Evolutionary conservation across 2,329 filamentous ascomycete species (phyloP).

Genomic region (Microsporum canis): DNA sequence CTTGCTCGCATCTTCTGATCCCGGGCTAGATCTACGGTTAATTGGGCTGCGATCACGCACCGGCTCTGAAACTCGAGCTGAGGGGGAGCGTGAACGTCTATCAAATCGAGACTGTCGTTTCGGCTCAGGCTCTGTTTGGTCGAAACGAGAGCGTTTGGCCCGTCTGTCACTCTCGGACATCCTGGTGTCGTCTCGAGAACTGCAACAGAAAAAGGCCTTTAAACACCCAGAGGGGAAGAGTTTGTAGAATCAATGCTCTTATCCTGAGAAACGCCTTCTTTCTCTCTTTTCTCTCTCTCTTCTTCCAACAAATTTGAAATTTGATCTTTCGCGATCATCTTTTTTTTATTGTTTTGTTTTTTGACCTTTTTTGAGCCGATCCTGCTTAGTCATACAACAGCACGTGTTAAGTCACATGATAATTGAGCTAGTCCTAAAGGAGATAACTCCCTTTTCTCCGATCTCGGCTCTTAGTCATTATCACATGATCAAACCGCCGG

Average conservation of each 20-base stretch:
- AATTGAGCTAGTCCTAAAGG: background rate
- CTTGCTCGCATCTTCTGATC: slow-evolving; percentile 35
- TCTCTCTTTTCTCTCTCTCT: background rate
- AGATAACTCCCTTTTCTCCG: background rate
- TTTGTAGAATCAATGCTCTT: background rate
- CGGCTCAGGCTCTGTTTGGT: slow-evolving; percentile 76
- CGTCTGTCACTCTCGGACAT: slow-evolving; percentile 73
- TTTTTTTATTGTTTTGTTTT: background rate
- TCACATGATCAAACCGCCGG: background rate
- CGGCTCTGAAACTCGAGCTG: slow-evolving; percentile 53
- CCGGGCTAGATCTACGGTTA: slow-evolving; percentile 41
- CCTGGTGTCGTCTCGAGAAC: slow-evolving; percentile 1
- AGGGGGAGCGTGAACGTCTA: slow-evolving; percentile 77
- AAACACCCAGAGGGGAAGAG: background rate
- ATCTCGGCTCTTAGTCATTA: slow-evolving; percentile 1
- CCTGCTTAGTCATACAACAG: background rate
- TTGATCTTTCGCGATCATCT: background rate
- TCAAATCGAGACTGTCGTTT: slow-evolving; percentile 73
- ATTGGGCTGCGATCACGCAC: slow-evolving; percentile 73
- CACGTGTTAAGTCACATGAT: background rate
- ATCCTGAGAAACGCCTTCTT: background rate
- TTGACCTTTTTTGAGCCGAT: background rate
- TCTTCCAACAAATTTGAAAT: background rate
- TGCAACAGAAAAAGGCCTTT: background rate
- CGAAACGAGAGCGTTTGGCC: slow-evolving; percentile 82